Evolutionary conservation across 495 filamentous ascomycete genomes (phyloP).

Genomic region (Aspergillus biplanus): DNA sequence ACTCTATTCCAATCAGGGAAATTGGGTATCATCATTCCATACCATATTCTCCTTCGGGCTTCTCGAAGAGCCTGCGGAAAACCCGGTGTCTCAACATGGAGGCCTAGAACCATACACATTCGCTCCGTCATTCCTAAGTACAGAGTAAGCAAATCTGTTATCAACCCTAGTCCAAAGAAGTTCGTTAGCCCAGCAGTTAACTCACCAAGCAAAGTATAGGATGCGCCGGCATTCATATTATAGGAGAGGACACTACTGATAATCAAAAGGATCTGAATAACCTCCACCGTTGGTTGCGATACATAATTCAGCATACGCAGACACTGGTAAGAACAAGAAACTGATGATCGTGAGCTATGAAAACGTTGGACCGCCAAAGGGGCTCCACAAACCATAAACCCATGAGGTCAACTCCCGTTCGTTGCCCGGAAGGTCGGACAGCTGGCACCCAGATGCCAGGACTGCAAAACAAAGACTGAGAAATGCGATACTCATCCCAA

Average conservation of each 20-base stretch:
- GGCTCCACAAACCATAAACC: conserved; percentile 53
- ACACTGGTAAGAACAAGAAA: conserved; percentile 66
- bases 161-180: conserved; percentile 1
- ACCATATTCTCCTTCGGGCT: conserved; percentile 47
- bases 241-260: conserved; percentile 65
- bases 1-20: background rate
- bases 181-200: background rate
- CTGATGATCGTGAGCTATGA: conserved; percentile 33
- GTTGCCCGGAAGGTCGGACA: conserved; percentile 64
- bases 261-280: conserved; percentile 60
- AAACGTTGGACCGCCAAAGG: background rate
- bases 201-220: conserved; percentile 60
- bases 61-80: conserved; percentile 42
- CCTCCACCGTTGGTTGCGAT: conserved; percentile 57
- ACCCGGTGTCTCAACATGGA: conserved; percentile 56
- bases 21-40: conserved; percentile 14
- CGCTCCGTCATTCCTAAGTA: conserved; percentile 58
- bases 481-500: conserved; percentile 46
- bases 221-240: conserved; percentile 67
- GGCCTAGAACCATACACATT: conserved; percentile 61
- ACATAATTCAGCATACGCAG: conserved; percentile 65
- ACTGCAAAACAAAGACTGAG: conserved; percentile 69
- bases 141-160: conserved; percentile 6
- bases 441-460: conserved; percentile 78
- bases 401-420: conserved; percentile 63